Conservation (phyloP, 768 basidiomycete species). For the Boletus insuetus region DNA sequence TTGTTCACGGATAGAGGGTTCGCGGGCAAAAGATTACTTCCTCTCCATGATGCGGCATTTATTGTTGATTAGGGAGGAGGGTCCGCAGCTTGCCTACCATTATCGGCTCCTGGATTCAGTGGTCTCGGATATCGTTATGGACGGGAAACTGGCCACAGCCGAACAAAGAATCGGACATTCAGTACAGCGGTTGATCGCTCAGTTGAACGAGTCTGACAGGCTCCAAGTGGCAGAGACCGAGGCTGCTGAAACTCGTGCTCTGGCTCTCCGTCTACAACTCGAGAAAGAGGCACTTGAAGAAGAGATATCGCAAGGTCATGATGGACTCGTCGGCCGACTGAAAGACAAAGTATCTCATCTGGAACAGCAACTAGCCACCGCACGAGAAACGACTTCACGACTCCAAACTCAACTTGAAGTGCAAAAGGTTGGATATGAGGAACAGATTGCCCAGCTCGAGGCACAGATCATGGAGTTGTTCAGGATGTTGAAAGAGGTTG, state of each 20-base stretch:
- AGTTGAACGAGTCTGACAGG: constrained; percentile 88
- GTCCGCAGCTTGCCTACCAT: constrained; percentile 78
- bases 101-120: constrained; percentile 90
- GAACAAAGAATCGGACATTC: constrained; percentile 86
- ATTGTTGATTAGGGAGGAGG: constrained; percentile 86
- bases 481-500: constrained; percentile 86
- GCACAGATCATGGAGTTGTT: constrained; percentile 92
- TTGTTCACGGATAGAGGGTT: constrained; percentile 69
- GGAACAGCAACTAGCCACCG: constrained; percentile 76
- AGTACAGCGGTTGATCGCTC: constrained; percentile 83
- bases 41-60: constrained; percentile 94
- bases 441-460: constrained; percentile 84
- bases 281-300: constrained; percentile 84
- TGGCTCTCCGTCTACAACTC: constrained; percentile 62
- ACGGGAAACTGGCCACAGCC: constrained; percentile 82
- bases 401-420: constrained; percentile 75
- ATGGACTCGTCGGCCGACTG: constrained; percentile 80
- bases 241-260: constrained; percentile 61
- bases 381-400: constrained; percentile 72
- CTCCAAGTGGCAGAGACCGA: constrained; percentile 79
- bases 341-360: constrained; percentile 65
- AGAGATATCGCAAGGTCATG: constrained; percentile 76
- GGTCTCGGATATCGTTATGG: constrained; percentile 87
- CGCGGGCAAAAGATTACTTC: constrained; percentile 80
- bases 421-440: constrained; percentile 79